Evolutionary conservation across 164 flowering plant genomes (phyloP).

Genomic region (Aristolochia fimbriata): DNA sequence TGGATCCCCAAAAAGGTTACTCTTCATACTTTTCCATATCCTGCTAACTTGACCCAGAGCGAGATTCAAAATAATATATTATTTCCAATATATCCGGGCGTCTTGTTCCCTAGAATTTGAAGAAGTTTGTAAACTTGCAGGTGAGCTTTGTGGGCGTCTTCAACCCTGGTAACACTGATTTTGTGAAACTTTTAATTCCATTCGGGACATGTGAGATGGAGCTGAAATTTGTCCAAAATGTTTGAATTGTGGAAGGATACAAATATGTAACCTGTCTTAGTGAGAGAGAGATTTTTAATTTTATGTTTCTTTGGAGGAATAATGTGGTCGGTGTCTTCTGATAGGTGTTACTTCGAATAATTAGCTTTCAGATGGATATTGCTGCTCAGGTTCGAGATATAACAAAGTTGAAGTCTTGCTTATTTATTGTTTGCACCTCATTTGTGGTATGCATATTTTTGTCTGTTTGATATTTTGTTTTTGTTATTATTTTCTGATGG

Average conservation of each 20-base stretch:
- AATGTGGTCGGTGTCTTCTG: background rate
- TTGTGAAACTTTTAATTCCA: background rate
- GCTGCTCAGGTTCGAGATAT: slow-evolving; percentile 34
- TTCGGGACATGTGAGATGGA: too few species aligned
- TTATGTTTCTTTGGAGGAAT: too few species aligned
- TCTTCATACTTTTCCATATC: background rate
- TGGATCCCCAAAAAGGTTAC: slow-evolving; percentile 38
- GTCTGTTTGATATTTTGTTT: background rate
- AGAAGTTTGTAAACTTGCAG: slow-evolving; percentile 85
- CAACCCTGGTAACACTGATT: slow-evolving; percentile 50
- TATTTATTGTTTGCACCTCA: slow-evolving; percentile 76
- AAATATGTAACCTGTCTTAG: too few species aligned
- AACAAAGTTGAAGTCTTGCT: slow-evolving; percentile 54
- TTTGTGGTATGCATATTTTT: slow-evolving; percentile 48
- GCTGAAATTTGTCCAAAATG: too few species aligned
- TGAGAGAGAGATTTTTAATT: too few species aligned
- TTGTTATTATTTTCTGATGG: background rate
- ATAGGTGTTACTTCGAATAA: slow-evolving; percentile 58
- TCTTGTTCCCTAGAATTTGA: slow-evolving; percentile 52
- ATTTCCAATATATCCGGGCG: slow-evolving; percentile 33
- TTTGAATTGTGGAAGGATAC: too few species aligned
- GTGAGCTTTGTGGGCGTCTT: slow-evolving; percentile 83
- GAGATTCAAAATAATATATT: background rate
- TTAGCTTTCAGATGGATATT: slow-evolving; percentile 32
- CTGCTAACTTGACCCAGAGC: slow-evolving; percentile 5